Evolutionary conservation across 2,329 filamentous ascomycete species (phyloP).

Genomic region (Colletotrichum sp.): DNA sequence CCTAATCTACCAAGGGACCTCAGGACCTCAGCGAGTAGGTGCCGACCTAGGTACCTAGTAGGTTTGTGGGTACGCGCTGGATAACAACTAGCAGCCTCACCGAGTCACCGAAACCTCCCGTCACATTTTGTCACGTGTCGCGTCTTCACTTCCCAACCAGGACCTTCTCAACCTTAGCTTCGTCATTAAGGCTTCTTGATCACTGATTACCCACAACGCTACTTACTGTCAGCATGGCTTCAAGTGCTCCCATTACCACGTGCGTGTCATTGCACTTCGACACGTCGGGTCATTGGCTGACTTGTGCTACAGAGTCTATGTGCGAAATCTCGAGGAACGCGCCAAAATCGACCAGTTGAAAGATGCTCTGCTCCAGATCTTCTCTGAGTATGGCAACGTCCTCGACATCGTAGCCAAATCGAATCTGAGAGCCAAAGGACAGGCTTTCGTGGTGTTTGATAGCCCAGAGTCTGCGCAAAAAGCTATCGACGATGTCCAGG

Average conservation of each 20-base stretch:
- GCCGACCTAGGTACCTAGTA: no score
- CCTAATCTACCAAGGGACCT: no score
- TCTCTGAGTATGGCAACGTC: conserved; percentile 86
- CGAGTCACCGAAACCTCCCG: neutral
- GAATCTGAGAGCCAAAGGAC: conserved; percentile 90
- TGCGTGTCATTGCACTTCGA: conserved; percentile 78
- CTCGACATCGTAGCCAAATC: conserved; percentile 87
- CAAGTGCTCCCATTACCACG: conserved; percentile 62
- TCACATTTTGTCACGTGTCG: neutral
- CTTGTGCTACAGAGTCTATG: conserved; percentile 60
- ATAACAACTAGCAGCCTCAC: neutral
- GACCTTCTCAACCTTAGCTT: neutral
- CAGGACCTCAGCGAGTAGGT: no score
- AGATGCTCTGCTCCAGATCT: conserved; percentile 76
- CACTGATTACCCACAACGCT: neutral
- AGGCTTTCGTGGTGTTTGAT: conserved; percentile 95
- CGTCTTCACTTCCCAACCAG: neutral
- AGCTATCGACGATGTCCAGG: conserved; percentile 88
- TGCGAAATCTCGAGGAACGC: conserved; percentile 89
- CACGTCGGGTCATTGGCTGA: conserved; percentile 52
- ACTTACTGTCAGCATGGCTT: conserved; percentile 36
- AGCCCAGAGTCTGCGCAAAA: conserved; percentile 76
- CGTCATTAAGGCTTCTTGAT: neutral
- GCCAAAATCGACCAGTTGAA: conserved; percentile 82
- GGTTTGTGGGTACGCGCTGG: no score